Evolutionary conservation across 176 grass and related monocot species (phyloP).

Genomic region (Coix lacrymajobi): DNA sequence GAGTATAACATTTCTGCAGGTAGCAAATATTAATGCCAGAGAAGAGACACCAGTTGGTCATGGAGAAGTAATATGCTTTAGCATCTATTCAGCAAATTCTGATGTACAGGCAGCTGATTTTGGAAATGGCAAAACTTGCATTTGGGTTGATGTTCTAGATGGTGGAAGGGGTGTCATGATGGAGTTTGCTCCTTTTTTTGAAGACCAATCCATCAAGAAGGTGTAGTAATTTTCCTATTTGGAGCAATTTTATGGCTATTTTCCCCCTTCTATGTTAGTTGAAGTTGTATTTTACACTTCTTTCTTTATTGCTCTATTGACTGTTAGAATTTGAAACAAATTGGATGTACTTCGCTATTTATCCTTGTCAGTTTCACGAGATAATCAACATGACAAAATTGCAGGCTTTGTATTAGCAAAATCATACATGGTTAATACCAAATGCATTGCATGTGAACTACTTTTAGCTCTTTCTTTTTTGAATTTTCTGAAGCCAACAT

Average conservation of each 20-base stretch:
- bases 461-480: slow-evolving; percentile 19
- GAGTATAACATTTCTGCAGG: slow-evolving; percentile 44
- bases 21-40: slow-evolving; percentile 67
- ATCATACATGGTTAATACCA: background rate
- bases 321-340: slow-evolving; percentile 13
- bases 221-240: slow-evolving; percentile 29
- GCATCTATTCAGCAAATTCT: slow-evolving; percentile 61
- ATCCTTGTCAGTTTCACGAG: background rate
- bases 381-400: background rate
- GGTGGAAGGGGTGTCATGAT: slow-evolving; percentile 64
- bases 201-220: slow-evolving; percentile 84
- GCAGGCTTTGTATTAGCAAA: background rate
- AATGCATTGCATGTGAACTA: slow-evolving; percentile 10
- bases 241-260: slow-evolving; percentile 8
- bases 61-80: slow-evolving; percentile 86
- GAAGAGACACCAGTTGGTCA: slow-evolving; percentile 76
- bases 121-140: slow-evolving; percentile 84
- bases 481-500: slow-evolving; percentile 9
- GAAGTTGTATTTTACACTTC: background rate
- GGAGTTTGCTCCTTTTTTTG: slow-evolving; percentile 83
- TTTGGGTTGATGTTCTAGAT: slow-evolving; percentile 95
- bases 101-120: slow-evolving; percentile 55
- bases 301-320: background rate
- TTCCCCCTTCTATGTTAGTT: background rate
- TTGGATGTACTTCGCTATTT: background rate